A percentile compares a stretch with the other conserved stretches of the same genome.
phyloP scores from a whole-genome alignment of 768 basidiomycete genomes.

The Lentinula sp. region DNA sequence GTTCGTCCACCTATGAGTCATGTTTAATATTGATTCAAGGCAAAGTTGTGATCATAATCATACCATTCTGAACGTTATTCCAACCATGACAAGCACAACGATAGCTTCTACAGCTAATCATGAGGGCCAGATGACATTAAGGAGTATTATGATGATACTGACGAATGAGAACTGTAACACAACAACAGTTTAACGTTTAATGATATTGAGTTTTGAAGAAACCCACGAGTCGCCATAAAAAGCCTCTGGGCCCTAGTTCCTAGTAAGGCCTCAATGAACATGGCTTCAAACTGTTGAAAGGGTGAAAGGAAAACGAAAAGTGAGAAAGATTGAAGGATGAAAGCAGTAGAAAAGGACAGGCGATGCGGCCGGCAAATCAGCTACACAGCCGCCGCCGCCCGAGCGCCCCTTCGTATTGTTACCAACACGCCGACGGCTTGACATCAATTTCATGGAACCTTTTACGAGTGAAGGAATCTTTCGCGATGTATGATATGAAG shows the following conservation, averaged over 20 bases:
- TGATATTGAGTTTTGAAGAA: background rate
- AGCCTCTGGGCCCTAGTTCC: conserved; percentile 67
- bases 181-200: conserved; percentile 7
- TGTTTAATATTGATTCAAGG: background rate
- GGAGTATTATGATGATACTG: conserved; percentile 23
- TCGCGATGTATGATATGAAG: background rate
- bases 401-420: background rate
- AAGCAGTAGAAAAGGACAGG: background rate
- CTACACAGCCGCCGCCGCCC: background rate
- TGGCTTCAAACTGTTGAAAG: conserved; percentile 20
- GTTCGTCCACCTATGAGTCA: conserved; percentile 39
- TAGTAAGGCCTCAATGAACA: conserved; percentile 69
- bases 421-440: background rate
- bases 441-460: too few relatives aligned
- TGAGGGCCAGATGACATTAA: background rate
- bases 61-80: conserved; percentile 61
- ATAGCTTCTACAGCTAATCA: conserved; percentile 52
- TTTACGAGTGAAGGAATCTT: background rate
- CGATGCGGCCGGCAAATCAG: background rate
- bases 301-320: conserved; percentile 6
- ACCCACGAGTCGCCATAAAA: conserved; percentile 67
- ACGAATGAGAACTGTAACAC: conserved; percentile 49
- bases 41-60: conserved; percentile 13
- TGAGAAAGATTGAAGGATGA: background rate
- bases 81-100: conserved; percentile 71